Conservation (phyloP, 2,329 filamentous ascomycete genomes). For the Apiospora aurea region DNA sequence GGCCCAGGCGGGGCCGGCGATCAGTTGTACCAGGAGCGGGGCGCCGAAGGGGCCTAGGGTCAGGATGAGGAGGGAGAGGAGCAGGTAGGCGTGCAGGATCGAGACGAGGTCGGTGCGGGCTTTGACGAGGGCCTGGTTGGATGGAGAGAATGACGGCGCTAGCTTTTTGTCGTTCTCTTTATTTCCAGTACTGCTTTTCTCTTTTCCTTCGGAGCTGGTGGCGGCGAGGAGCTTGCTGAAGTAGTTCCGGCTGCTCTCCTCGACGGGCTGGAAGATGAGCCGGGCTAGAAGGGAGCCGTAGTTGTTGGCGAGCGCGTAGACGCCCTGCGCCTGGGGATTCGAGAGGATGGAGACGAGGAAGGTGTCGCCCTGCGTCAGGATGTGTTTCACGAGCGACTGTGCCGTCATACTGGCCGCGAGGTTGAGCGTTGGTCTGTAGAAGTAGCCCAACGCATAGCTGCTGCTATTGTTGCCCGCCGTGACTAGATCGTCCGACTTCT, state of each 20-base stretch:
- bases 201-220: slow-evolving; percentile 29
- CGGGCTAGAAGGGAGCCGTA: slow-evolving; percentile 90
- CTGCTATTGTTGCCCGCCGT: background rate
- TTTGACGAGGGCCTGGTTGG: slow-evolving; percentile 44
- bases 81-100: slow-evolving; percentile 75
- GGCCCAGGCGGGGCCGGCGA: slow-evolving; percentile 82
- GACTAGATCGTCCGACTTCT: background rate
- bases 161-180: background rate
- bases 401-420: slow-evolving; percentile 84
- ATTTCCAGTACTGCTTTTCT: background rate
- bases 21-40: slow-evolving; percentile 73
- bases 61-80: slow-evolving; percentile 74
- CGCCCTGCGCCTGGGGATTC: slow-evolving; percentile 81
- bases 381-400: slow-evolving; percentile 89
- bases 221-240: slow-evolving; percentile 79
- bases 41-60: slow-evolving; percentile 79
- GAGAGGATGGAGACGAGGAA: slow-evolving; percentile 84
- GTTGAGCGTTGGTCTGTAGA: slow-evolving; percentile 73
- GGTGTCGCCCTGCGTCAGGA: slow-evolving; percentile 93
- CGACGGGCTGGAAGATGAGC: slow-evolving; percentile 91
- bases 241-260: slow-evolving; percentile 89
- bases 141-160: slow-evolving; percentile 24
- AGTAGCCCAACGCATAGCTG: slow-evolving; percentile 63
- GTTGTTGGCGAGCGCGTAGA: slow-evolving; percentile 92
- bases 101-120: slow-evolving; percentile 62